phyloP scores from a whole-genome alignment of 805 yeast genomes.

The Jamesozyma hellenica region DNA sequence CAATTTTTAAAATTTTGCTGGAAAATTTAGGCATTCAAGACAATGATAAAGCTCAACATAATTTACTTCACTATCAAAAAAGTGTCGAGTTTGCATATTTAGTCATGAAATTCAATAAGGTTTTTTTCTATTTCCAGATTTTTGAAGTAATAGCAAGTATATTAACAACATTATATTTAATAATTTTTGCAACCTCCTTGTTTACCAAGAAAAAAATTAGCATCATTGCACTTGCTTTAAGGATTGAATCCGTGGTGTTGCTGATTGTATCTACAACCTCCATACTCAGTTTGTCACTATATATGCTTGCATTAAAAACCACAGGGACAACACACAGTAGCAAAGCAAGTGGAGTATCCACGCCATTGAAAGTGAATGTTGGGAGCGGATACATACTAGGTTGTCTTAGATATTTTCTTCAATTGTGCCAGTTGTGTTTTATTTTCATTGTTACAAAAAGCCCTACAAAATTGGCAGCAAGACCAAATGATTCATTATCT shows the following conservation, averaged over 20 bases:
- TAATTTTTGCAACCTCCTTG: conserved; percentile 10
- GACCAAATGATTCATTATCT: no score
- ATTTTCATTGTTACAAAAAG: no score
- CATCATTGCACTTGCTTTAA: conserved; percentile 7
- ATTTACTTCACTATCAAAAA: conserved; percentile 5
- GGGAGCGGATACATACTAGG: conserved; percentile 18
- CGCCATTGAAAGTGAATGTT: conserved; percentile 10
- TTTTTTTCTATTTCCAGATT: conserved; percentile 3
- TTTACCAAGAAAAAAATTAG: conserved; percentile 5
- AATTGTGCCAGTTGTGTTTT: conserved; percentile 11
- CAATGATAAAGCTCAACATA: conserved; percentile 1
- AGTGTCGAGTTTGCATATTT: conserved; percentile 12
- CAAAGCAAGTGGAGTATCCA: conserved; percentile 9
- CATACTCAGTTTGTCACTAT: conserved; percentile 6
- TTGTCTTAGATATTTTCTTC: conserved; percentile 11
- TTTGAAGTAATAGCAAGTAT: conserved; percentile 10
- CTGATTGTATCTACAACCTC: conserved; percentile 7
- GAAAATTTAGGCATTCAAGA: conserved; percentile 2
- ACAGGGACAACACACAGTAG: conserved; percentile 9
- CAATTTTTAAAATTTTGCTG: conserved; percentile 11
- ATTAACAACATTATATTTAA: conserved; percentile 4
- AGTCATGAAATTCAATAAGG: conserved; percentile 10
- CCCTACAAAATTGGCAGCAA: no score
- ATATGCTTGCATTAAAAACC: conserved; percentile 9
- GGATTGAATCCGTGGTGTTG: not conserved